Base-by-base conservation (phyloP, 129 eudicot species). In the Flaveria robusta region DNA sequence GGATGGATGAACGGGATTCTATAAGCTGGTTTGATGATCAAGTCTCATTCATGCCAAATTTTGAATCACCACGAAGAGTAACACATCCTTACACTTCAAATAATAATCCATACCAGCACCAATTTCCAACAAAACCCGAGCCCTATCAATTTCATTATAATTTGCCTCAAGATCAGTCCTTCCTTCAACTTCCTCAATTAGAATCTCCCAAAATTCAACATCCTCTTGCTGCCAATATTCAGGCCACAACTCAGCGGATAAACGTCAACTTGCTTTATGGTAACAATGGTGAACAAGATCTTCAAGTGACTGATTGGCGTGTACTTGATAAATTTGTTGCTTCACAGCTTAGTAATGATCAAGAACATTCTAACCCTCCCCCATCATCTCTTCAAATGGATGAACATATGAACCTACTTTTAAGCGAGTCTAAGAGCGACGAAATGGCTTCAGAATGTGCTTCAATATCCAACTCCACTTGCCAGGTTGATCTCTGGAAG, bases 271-370 rank as follows among this genome's bases (percentile, higher is more conserved):
- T 81, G 45, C 52, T 84, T 42, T 84, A 73, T 55, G 81, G 79
- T 39, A 80, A 80, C 71, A 77, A 71, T 66, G 81, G 22, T 24
- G 88, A 86, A 37, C 87, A 84, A 74, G 87, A 72, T 22, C 85
- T 73, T 59, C 92, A 91, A 80, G 88, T 87, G 54, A 91, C 96
- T 31, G 97, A 88, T 71, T 91, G 97, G 97, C 81, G 94, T 18
- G 85, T 88, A 16, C 92, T 89, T 19, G 97, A 91, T 47, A 91
- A 85, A 65, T 91, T 91, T 76, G 97, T 91, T 46, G 97, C 97
- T 34, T 88, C 95, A 26, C 97, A 89, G 31, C 87, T 91, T 23
- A 87, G 95, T 56, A 90, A 87, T 18, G 92, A 88, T 50, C 79
- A 76, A 79, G 84, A 71, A 65, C 45, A 70, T 54, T 59, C 80